phyloP scores from a whole-genome alignment of 805 yeast genomes.

The Teunomyces barrocoloradensis region DNA sequence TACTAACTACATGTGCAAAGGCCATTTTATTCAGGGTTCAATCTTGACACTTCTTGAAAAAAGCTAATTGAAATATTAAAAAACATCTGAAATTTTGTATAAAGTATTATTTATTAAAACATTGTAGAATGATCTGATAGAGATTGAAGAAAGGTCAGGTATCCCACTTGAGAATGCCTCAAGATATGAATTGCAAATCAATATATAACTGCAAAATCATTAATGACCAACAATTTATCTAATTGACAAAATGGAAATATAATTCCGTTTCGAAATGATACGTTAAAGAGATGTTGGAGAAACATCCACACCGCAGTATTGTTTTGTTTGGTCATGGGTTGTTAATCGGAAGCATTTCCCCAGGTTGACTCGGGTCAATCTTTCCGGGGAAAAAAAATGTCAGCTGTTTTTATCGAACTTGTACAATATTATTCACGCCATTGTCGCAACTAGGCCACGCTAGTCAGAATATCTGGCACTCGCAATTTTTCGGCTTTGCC shows the following conservation, averaged over 20 bases:
- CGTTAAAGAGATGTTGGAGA: not conserved
- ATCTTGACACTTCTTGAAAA: no score
- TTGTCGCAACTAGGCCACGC: not conserved
- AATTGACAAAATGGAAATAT: not conserved
- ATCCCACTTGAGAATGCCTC: no score
- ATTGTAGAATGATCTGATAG: no score
- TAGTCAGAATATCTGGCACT: not conserved
- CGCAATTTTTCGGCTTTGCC: conserved; percentile 2
- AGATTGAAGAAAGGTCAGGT: no score
- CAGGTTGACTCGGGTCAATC: not conserved
- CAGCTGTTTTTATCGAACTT: not conserved
- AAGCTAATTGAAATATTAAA: no score
- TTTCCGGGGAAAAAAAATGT: not conserved
- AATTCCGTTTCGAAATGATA: not conserved
- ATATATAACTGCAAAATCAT: not conserved
- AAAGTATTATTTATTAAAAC: no score
- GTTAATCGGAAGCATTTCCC: not conserved
- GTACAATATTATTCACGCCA: not conserved
- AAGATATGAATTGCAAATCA: no score
- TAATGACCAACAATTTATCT: not conserved
- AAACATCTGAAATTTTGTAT: no score
- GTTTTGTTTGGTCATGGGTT: no score
- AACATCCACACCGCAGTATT: not conserved
- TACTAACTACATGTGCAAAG: no score
- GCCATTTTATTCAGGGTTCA: no score